Evolutionary conservation across 202 grass and related monocot species (phyloP), one percentile per base, ranked within the genome.

Genomic region (Zizania palustris): DNA sequence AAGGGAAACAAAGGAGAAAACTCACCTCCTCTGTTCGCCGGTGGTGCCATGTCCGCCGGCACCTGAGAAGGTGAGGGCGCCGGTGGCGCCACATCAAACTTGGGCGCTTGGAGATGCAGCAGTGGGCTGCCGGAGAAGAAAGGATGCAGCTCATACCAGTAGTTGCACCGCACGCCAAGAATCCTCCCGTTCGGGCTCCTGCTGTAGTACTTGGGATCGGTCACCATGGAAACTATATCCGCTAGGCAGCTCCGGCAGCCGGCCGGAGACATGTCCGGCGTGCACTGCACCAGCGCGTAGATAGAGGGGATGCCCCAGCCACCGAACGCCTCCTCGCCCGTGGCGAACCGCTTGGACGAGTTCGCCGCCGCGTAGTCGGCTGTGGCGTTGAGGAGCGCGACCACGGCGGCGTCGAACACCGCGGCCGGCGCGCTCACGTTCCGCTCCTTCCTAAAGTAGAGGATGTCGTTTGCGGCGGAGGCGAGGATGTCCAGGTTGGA

Each of bases 241-340:
- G 40, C 50, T 4, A 92, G 73, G 50, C 89, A 92, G 60, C 39
- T 60, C 58, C 55, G 69, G 82, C 85, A 96, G 16, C 82, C 66
- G 15, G n/a, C 28, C 3, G 58, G 41, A 2, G 89, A 78, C 77
- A 90, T 49, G 71, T 88, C 87, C n/a, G 78, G 89, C 6, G 78
- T 85, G 77, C 93, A 96, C 85, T 92, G 89, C 38, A 75, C 62
- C 44, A 90, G 33, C 4, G 60, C 87, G 63, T 90, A 96, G 58
- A 96, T 82, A 21, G 68, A 77, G 11, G 72, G 68, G 22, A 53
- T 7, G 1, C 11, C 44, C 28, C 28, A 28, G 0, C 28, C 28
- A 28, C 28, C 28, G 28, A 28, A 28, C 28, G 28, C 28, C 28
- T 28, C 28, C 28, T 28, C 28, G 28, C 28, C 28, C 28, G 28